Evolutionary conservation across 78 protist species (phyloP).

Genomic region (Dictyostelium intermedium): DNA sequence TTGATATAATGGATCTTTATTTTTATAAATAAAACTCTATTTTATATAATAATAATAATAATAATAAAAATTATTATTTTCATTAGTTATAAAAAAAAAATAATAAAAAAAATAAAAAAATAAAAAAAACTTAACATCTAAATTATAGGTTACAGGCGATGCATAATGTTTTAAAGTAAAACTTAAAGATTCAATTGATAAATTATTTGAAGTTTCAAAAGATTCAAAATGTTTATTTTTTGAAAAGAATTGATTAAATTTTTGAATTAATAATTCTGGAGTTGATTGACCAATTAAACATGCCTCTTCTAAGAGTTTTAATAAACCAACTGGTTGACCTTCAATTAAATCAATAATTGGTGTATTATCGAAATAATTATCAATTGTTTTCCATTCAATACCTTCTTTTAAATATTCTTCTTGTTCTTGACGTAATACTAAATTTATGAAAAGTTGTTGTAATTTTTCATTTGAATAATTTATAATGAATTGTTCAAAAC

Average conservation of each 20-base stretch:
- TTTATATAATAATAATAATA: neutral
- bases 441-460: conserved; percentile 95
- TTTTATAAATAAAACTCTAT: conserved; percentile 88
- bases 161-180: conserved; percentile 92
- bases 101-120: too few relatives aligned
- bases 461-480: conserved; percentile 97
- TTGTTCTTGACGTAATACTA: conserved; percentile 90
- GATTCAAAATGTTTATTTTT: conserved; percentile 38
- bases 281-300: conserved; percentile 55
- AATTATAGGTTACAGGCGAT: conserved; percentile 88
- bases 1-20: conserved; percentile 84
- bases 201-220: conserved; percentile 8
- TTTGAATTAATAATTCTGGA: neutral
- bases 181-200: neutral
- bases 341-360: conserved; percentile 85
- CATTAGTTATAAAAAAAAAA: too few relatives aligned
- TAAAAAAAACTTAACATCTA: neutral
- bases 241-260: conserved; percentile 32
- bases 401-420: conserved; percentile 95
- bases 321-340: conserved; percentile 54
- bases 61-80: neutral
- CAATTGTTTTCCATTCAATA: conserved; percentile 86
- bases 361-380: conserved; percentile 90
- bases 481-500: conserved; percentile 97
- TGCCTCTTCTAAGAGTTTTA: conserved; percentile 28